Evolutionary conservation across 192 early-diverging fungal species (phyloP).

Genomic region (Jimgerdemannia lactiflua): DNA sequence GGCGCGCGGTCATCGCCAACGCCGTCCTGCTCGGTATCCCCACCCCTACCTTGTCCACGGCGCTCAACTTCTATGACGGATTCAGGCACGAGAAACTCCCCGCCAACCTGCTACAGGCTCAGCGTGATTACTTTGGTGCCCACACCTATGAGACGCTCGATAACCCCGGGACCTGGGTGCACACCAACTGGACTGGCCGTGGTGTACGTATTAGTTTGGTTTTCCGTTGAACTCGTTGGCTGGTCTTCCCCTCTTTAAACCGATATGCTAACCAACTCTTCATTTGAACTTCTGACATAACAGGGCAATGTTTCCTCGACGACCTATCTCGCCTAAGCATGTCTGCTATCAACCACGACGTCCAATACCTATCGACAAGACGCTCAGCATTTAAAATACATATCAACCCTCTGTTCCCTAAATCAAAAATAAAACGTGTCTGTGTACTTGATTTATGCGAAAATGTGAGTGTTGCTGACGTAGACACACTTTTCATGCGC

Average conservation of each 20-base stretch:
- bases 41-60: conserved; percentile 84
- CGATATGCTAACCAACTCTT: neutral
- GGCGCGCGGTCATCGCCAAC: conserved; percentile 85
- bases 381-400: too few species aligned
- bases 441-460: too few species aligned
- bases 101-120: conserved; percentile 96
- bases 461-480: too few species aligned
- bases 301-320: conserved; percentile 46
- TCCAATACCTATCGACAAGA: neutral
- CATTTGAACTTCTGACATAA: neutral
- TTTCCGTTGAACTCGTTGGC: conserved; percentile 18
- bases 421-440: too few species aligned
- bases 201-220: conserved; percentile 57
- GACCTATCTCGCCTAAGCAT: conserved; percentile 52
- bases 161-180: conserved; percentile 71
- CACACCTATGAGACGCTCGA: conserved; percentile 91
- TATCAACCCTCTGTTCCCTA: too few species aligned
- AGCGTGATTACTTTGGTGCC: conserved; percentile 99
- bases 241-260: neutral
- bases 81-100: conserved; percentile 88
- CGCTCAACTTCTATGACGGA: conserved; percentile 96
- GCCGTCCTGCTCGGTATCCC: conserved; percentile 85
- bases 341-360: neutral
- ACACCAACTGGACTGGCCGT: conserved; percentile 99
- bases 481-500: too few species aligned